phyloP scores from a whole-genome alignment of 768 basidiomycete species.

The Kwoniella bestiolae region DNA sequence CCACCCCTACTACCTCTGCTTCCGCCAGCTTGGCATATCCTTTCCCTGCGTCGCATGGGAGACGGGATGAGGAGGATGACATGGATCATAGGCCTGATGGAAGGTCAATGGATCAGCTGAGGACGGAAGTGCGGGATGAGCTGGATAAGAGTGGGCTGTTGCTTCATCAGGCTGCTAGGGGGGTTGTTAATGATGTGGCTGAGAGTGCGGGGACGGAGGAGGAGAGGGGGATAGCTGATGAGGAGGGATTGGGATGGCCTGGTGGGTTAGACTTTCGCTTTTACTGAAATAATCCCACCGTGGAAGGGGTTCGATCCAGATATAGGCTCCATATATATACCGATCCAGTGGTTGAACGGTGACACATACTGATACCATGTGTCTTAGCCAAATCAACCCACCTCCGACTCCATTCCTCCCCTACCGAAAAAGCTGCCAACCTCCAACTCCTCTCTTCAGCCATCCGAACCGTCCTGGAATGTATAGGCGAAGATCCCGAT shows the following conservation, averaged over 20 bases:
- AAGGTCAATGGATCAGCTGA: constrained; percentile 35
- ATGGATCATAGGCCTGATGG: constrained; percentile 45
- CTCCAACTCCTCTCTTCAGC: constrained; percentile 79
- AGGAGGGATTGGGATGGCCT: constrained; percentile 84
- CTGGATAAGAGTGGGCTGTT: constrained; percentile 32
- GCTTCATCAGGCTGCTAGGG: constrained; percentile 16
- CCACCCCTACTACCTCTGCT: constrained; percentile 52
- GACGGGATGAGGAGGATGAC: constrained; percentile 37
- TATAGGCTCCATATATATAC: too few relatives aligned
- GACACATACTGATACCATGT: not conserved
- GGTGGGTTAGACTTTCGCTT: constrained; percentile 61
- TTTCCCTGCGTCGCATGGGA: constrained; percentile 1
- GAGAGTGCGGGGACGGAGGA: constrained; percentile 38
- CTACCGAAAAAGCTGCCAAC: constrained; percentile 70
- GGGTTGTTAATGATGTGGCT: constrained; percentile 11
- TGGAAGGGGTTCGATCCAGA: too few relatives aligned
- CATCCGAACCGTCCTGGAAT: constrained; percentile 89
- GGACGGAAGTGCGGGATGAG: constrained; percentile 38
- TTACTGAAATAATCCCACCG: too few relatives aligned
- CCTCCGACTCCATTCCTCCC: constrained; percentile 77
- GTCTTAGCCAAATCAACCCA: constrained; percentile 82
- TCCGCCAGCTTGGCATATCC: not conserved
- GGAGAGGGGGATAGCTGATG: constrained; percentile 51
- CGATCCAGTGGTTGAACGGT: too few relatives aligned
- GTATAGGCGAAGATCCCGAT: constrained; percentile 97